Conservation (phyloP, 1,284 basidiomycete genomes). For the Acaromyces ingoldii region DNA sequence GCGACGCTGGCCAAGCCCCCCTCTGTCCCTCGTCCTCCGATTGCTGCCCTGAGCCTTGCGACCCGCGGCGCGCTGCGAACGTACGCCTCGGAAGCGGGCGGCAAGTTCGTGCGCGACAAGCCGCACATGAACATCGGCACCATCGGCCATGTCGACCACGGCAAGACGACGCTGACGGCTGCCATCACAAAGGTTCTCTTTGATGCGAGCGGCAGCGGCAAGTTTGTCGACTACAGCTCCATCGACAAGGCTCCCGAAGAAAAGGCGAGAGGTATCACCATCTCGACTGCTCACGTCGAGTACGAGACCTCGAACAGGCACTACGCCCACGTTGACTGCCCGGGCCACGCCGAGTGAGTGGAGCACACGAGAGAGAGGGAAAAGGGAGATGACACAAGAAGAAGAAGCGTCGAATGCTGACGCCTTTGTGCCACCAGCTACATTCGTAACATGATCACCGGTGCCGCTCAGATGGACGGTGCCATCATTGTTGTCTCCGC, state of each 20-base stretch:
- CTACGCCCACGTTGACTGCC: slow-evolving; percentile 99
- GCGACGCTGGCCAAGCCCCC: not conserved
- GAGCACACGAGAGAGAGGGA: slow-evolving; percentile 60
- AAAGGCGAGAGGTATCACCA: slow-evolving; percentile 99
- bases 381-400: not conserved
- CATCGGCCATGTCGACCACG: slow-evolving; percentile 55
- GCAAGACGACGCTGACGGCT: slow-evolving; percentile 87
- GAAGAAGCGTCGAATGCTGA: not conserved
- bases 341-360: slow-evolving; percentile 57
- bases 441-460: slow-evolving; percentile 90
- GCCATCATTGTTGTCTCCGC: slow-evolving; percentile 77
- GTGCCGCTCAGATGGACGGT: slow-evolving; percentile 93
- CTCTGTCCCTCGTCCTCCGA: not conserved
- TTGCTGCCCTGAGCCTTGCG: not conserved
- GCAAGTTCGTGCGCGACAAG: slow-evolving; percentile 75
- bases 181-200: slow-evolving; percentile 96
- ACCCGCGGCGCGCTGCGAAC: slow-evolving; percentile 36
- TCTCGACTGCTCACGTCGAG: slow-evolving; percentile 82
- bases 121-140: slow-evolving; percentile 75
- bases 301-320: slow-evolving; percentile 86
- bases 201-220: slow-evolving; percentile 68
- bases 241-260: slow-evolving; percentile 99
- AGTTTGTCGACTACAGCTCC: slow-evolving; percentile 93
- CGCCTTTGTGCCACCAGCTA: slow-evolving; percentile 13
- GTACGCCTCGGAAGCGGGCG: slow-evolving; percentile 61